Evolutionary conservation across 2,329 filamentous ascomycete genomes (phyloP).

Genomic region (Sarocladium kiliense): DNA sequence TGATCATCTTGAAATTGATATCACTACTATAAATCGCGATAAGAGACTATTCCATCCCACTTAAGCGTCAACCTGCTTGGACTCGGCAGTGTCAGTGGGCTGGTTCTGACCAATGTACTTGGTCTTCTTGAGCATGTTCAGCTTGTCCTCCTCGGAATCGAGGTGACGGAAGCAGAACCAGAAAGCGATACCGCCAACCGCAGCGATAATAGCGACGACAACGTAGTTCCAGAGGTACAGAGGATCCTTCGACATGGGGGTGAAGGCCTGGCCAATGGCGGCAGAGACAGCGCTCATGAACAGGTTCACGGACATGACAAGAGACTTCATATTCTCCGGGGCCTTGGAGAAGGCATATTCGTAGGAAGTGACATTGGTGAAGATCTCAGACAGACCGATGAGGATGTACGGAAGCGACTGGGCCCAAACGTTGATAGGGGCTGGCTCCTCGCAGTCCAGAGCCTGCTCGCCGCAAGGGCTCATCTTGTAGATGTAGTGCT

Average conservation of each 20-base stretch:
- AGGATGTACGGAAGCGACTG: slow-evolving; percentile 48
- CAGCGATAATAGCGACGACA: slow-evolving; percentile 55
- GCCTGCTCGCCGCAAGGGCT: slow-evolving; percentile 49
- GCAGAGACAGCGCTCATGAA: slow-evolving; percentile 67
- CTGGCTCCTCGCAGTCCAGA: slow-evolving; percentile 43
- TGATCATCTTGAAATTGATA: too few relatives aligned
- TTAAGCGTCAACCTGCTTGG: slow-evolving; percentile 19
- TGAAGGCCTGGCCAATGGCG: slow-evolving; percentile 65
- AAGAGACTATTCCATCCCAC: not conserved
- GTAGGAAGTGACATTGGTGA: slow-evolving; percentile 54
- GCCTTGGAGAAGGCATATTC: slow-evolving; percentile 77
- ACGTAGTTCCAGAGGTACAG: slow-evolving; percentile 69
- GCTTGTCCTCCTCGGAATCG: slow-evolving; percentile 61
- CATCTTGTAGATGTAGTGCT: slow-evolving; percentile 58
- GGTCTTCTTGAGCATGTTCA: slow-evolving; percentile 55
- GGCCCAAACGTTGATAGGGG: slow-evolving; percentile 61
- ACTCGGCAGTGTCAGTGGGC: slow-evolving; percentile 25
- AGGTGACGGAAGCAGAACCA: slow-evolving; percentile 64
- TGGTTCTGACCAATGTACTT: slow-evolving; percentile 35
- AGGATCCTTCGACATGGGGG: slow-evolving; percentile 57
- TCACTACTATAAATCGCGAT: too few relatives aligned
- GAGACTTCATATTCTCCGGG: slow-evolving; percentile 72
- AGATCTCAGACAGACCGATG: slow-evolving; percentile 47
- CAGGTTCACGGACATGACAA: slow-evolving; percentile 66
- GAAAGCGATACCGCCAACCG: slow-evolving; percentile 58